Evolutionary conservation across 495 filamentous ascomycete species (phyloP), one percentile per base, ranked within the genome.

Genomic region (Extremus antarcticus): DNA sequence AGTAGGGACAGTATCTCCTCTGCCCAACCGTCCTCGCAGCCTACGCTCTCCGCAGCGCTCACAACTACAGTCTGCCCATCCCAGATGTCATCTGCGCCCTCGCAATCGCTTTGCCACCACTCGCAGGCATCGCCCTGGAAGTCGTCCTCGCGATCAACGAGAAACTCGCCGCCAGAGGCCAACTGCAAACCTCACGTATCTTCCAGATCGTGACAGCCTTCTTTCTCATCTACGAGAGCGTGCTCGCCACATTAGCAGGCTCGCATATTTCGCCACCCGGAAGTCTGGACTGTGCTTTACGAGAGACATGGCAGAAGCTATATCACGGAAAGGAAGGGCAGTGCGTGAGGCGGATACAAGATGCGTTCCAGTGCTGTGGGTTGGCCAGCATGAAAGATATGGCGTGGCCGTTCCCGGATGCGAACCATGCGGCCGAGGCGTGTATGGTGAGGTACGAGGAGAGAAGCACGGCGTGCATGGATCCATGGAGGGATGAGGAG

Each of bases 291-390:
- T 85, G 81, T 57, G 63, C 66, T 8, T 73, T 87, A 3, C 65
- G 81, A 7, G 56, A 68, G 22, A 64, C 65, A 21, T 88, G 85
- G 84, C 62, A 68, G 43, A 22, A 40, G 1, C 60, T 82, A 51
- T 86, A 74, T 56, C 58, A 56, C 0, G 32, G 50, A 0, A 76
- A 81, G 57, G 65, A 85, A 51, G 71, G 54, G 0, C 63, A 69
- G 17, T 64, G 70, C 10, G 80, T 88, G 51, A 67, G 76, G 47
- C 47, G 65, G 9, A 84, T 88, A 55, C 83, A 88, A 53, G 80
- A 87, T 64, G 58, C 68, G 0, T 73, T 86, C 39, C 60, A 74
- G 9, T 88, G 85, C 66, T 88, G 85, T 55, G 85, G 85, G 1
- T 69, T 84, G 13, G 69, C 70, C 24, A 75, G 71, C 20, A 60